A percentile compares a stretch with the other conserved stretches of the same genome.
These are phyloP conservation scores for Phialocephala sp. DNA, from an alignment of 2,329 filamentous ascomycete genomes.

Conservation along the genomic window DNA sequence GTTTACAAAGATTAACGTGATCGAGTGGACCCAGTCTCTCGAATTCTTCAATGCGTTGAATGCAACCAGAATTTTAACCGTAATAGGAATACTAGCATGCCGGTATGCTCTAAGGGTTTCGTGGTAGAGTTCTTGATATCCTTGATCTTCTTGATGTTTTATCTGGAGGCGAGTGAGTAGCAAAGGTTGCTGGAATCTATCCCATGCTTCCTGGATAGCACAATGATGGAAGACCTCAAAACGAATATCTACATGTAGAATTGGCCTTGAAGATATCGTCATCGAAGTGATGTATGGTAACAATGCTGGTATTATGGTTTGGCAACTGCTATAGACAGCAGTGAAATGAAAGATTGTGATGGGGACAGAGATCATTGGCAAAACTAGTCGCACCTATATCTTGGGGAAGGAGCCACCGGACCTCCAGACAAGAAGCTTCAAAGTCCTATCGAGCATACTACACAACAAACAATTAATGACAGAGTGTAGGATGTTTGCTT, in stretches of 20 bases:
- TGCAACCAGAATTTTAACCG: background rate
- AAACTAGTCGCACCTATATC: background rate
- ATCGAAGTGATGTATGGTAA: too few species aligned
- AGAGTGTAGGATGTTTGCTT: background rate
- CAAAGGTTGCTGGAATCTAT: background rate
- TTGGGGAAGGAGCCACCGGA: background rate
- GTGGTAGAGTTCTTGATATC: background rate
- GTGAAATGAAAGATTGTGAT: background rate
- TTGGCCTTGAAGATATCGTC: too few species aligned
- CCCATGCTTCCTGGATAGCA: background rate
- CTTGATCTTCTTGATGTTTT: background rate
- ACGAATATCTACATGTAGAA: background rate
- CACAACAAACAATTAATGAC: background rate
- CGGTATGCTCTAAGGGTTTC: background rate
- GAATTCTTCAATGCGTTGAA: background rate
- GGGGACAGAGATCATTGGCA: background rate
- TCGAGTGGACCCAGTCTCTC: background rate
- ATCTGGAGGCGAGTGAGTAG: background rate
- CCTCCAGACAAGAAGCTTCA: background rate
- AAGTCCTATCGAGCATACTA: background rate
- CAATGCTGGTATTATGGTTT: too few species aligned
- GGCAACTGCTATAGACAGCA: too few species aligned
- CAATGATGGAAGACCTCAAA: background rate
- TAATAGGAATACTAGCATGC: background rate
- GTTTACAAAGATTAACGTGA: background rate